Evolutionary conservation across 805 yeast species (phyloP), one percentile per base, ranked within the genome.

Genomic region (Wickerhamomyces sydowiorum): DNA sequence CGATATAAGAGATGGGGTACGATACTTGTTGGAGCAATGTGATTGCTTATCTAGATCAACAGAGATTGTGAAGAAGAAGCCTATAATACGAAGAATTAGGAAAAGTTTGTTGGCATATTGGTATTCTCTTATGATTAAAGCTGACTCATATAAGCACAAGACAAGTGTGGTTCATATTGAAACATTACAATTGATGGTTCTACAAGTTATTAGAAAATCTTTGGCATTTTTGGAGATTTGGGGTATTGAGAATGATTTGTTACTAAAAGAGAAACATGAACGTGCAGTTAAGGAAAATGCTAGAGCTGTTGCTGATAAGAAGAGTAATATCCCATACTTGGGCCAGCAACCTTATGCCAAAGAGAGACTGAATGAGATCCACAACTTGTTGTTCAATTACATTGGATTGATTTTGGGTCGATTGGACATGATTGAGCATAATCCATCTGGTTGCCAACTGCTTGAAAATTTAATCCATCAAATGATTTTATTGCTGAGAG

Each of bases 21-120:
- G 86, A 46, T 56, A 67, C 15, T 63, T 86, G 38, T 62, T 86
- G 28, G 81, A 79, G 45, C 72, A 75, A 40, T 83, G 91, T 0
- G 82, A 80, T 45, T 84, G 91, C 62, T 73, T 86, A 17, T 84
- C 93, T 2, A 67, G 93, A 49, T 76, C 88, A 1, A 81, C 82
- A 49, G 80, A 79, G 24, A 70, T 83, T 36, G 90, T 86, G 5
- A 76, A 79, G 47, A 71, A 73, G 46, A 72, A 76, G 39, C 81
- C 86, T 2, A 58, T 73, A 4, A 76, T 86, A 14, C 67, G 86
- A 42, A 78, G 73, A 48, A 69, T 79, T 40, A 71, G 95, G 49
- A 86, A 86, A 59, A 70, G 78, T 30, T 61, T 86, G 42, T 69
- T 86, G 25, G 82, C 90, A 2, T 90, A 83, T 56, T 86, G 95